Percentiles rank a stretch among this genome's conserved stretches.
Conservation (phyloP, 75 land plant species). For the Cupressus sempervirens region DNA sequence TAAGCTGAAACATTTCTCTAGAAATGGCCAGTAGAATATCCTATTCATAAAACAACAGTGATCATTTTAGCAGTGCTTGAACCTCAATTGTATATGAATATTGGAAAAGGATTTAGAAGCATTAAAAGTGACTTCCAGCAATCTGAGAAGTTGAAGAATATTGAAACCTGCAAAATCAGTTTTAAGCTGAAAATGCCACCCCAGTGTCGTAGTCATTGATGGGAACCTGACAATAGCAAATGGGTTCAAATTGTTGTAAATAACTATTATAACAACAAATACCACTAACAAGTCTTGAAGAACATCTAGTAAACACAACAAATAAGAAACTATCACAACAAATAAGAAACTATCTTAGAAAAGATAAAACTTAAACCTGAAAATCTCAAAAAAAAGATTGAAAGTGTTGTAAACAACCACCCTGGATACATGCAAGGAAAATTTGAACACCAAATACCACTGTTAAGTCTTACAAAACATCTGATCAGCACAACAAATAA, state of each 20-base stretch:
- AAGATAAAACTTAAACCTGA: background rate
- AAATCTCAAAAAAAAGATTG: background rate
- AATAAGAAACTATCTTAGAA: background rate
- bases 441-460: background rate
- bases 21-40: background rate
- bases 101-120: background rate
- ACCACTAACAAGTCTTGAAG: background rate
- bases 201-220: background rate
- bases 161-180: background rate
- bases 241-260: background rate
- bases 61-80: background rate
- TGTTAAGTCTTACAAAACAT: background rate
- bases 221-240: background rate
- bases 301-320: background rate
- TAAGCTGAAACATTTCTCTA: background rate
- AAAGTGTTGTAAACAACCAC: background rate
- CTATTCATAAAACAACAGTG: background rate
- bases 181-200: constrained; percentile 2
- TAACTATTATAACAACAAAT: background rate
- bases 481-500: background rate
- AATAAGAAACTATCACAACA: background rate
- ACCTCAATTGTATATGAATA: background rate
- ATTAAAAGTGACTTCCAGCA: background rate
- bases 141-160: background rate
- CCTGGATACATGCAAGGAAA: background rate